A percentile compares a stretch with the other conserved stretches of the same genome.
phyloP scores from a whole-genome alignment of 169 alveolate genomes.

The Plasmodium cynomolgi region DNA sequence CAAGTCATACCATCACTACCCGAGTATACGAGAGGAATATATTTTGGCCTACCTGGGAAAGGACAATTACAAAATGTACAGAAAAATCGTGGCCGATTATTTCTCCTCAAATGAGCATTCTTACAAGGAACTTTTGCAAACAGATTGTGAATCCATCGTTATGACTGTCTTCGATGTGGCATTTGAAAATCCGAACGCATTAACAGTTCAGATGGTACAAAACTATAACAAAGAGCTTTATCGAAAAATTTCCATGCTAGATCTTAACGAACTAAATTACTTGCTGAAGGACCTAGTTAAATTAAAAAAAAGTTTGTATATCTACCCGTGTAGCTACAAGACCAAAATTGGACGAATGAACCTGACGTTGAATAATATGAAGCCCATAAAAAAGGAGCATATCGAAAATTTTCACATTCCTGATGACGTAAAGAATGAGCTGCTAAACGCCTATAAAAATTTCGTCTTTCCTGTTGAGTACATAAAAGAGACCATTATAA shows the following conservation, averaged over 20 bases:
- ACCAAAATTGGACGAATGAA: constrained; percentile 54
- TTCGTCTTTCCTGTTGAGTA: constrained; percentile 54
- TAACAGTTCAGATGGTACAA: constrained; percentile 37
- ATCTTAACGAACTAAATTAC: constrained; percentile 51
- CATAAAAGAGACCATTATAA: constrained; percentile 39
- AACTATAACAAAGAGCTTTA: constrained; percentile 46
- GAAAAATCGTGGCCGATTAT: constrained; percentile 57
- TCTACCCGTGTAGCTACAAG: constrained; percentile 22
- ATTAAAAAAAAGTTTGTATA: constrained; percentile 43
- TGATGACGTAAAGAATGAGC: constrained; percentile 21
- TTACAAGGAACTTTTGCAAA: constrained; percentile 63
- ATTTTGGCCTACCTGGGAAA: constrained; percentile 56
- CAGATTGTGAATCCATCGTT: constrained; percentile 36
- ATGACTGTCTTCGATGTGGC: constrained; percentile 41
- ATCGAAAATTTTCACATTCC: constrained; percentile 21
- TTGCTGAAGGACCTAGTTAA: constrained; percentile 54
- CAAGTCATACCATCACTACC: constrained; percentile 26
- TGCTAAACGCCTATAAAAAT: constrained; percentile 40
- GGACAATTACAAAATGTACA: constrained; percentile 54
- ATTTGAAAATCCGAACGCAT: constrained; percentile 32
- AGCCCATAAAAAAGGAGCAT: constrained; percentile 61
- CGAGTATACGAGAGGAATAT: constrained; percentile 70
- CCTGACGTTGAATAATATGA: constrained; percentile 42
- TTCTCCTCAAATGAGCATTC: constrained; percentile 67
- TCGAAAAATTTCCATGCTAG: constrained; percentile 27